These are phyloP conservation scores for Amyloporia xantha DNA, from an alignment of 768 basidiomycete genomes.

Conservation along the genomic window DNA sequence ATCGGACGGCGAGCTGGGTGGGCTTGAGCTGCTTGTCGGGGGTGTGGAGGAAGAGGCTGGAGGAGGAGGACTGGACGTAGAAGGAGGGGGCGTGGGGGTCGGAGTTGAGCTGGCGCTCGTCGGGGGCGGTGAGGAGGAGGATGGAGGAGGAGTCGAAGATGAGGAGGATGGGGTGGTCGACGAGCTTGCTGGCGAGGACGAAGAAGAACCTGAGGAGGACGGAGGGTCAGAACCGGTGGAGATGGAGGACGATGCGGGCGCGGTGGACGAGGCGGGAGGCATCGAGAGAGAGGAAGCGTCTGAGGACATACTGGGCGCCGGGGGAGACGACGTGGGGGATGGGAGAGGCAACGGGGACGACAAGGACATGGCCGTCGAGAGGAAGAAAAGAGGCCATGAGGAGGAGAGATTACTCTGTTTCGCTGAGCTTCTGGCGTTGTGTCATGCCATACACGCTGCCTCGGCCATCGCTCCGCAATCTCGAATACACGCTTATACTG, in stretches of 20 bases:
- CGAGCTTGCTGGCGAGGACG: conserved; percentile 4
- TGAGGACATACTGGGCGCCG: conserved; percentile 12
- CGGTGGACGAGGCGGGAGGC: conserved; percentile 5
- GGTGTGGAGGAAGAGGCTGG: conserved; percentile 4
- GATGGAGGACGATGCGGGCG: not conserved
- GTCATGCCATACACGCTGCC: not conserved
- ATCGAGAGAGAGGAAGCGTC: conserved; percentile 5
- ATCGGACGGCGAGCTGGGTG: conserved; percentile 1
- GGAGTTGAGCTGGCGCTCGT: conserved; percentile 1
- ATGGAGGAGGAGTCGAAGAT: conserved; percentile 5
- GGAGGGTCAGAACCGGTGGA: not conserved
- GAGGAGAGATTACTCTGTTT: not conserved
- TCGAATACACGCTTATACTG: not conserved
- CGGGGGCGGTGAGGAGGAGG: conserved; percentile 5
- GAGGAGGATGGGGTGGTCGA: conserved; percentile 3
- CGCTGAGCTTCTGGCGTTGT: not conserved
- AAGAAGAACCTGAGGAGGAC: conserved; percentile 6
- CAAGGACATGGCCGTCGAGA: conserved; percentile 1
- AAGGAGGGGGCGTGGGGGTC: conserved; percentile 5
- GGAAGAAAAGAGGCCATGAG: conserved; percentile 1
- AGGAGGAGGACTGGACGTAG: conserved; percentile 3
- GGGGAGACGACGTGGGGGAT: conserved; percentile 1
- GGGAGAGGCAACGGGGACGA: conserved; percentile 10
- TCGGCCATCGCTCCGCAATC: not conserved
- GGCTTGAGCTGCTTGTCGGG: not conserved